phyloP scores from a whole-genome alignment of 495 filamentous ascomycete species.

The Aspergillus mulundensis region DNA sequence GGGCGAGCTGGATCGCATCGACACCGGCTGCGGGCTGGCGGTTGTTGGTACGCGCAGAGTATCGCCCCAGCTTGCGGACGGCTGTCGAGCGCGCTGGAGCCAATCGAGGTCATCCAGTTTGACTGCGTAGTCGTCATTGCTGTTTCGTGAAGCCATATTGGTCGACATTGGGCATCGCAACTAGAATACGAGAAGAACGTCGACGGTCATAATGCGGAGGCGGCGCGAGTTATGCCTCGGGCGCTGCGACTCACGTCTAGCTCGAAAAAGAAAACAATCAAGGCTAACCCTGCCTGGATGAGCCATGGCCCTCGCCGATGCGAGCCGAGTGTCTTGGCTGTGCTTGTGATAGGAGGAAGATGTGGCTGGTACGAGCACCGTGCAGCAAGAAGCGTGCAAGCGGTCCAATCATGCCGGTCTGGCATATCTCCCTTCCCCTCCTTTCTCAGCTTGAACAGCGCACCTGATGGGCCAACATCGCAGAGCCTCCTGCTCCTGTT shows the following conservation, averaged over 20 bases:
- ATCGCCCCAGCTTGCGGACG: not conserved
- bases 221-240: conserved; percentile 9
- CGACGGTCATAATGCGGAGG: not conserved
- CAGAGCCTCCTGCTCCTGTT: conserved; percentile 9
- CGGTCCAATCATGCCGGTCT: not conserved
- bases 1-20: conserved; percentile 7
- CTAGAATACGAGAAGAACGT: not conserved
- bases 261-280: not conserved
- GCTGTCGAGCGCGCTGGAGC: conserved; percentile 2
- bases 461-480: not conserved
- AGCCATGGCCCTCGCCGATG: not conserved
- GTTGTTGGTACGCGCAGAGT: conserved; percentile 2
- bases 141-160: conserved; percentile 5
- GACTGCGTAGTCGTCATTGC: not conserved
- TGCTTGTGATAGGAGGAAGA: not conserved
- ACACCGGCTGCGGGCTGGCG: not conserved
- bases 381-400: not conserved
- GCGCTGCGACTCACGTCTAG: not conserved
- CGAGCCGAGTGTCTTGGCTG: not conserved
- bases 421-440: conserved; percentile 2
- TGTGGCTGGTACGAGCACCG: not conserved
- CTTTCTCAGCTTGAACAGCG: not conserved
- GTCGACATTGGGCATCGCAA: not conserved
- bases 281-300: not conserved
- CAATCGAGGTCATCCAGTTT: conserved; percentile 10